Conservation (phyloP, 768 basidiomycete species). For the Exidia glandulosa region DNA sequence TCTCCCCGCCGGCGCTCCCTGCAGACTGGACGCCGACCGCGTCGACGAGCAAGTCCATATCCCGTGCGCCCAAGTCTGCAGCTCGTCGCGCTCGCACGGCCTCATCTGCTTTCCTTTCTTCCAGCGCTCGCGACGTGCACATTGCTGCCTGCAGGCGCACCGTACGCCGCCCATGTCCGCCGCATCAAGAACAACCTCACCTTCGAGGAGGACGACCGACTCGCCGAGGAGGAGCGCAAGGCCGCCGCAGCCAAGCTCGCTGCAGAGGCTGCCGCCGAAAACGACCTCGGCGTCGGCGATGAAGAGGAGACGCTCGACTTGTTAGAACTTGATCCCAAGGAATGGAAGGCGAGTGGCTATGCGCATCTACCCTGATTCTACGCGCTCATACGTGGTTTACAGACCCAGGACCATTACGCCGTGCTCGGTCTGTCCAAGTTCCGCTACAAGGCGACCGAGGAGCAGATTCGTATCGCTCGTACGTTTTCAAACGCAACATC, state of each 20-base stretch:
- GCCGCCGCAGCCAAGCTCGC: constrained; percentile 15
- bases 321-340: constrained; percentile 80
- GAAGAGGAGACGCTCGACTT: constrained; percentile 71
- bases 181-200: constrained; percentile 65
- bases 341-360: constrained; percentile 75
- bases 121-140: constrained; percentile 33
- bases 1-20: constrained; percentile 34
- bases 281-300: constrained; percentile 87
- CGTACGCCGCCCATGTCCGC: constrained; percentile 74
- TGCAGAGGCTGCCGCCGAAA: constrained; percentile 39
- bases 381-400: neutral
- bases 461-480: constrained; percentile 96
- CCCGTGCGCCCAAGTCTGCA: constrained; percentile 16
- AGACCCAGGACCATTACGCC: constrained; percentile 99
- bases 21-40: constrained; percentile 31
- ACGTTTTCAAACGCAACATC: constrained; percentile 22
- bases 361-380: neutral
- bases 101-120: constrained; percentile 3
- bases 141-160: constrained; percentile 78
- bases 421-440: constrained; percentile 90
- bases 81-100: neutral
- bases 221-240: constrained; percentile 41
- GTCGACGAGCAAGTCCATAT: constrained; percentile 24
- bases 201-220: constrained; percentile 74
- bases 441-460: constrained; percentile 74